Evolutionary conservation across 2,329 filamentous ascomycete genomes (phyloP).

Genomic region (Colletotrichum eleusines): DNA sequence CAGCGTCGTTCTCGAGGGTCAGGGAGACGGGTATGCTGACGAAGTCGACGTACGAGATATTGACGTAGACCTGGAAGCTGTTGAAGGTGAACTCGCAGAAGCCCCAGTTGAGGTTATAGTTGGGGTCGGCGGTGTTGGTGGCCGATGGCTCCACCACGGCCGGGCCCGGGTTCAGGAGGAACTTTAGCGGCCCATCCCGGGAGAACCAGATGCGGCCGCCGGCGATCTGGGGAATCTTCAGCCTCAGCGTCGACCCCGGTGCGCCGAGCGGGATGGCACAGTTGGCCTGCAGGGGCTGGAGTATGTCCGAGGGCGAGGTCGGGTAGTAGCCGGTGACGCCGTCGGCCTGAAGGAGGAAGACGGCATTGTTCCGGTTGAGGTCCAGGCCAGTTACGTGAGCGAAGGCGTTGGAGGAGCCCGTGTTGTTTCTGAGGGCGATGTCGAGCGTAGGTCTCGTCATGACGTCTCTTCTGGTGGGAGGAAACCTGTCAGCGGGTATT

Average conservation of each 20-base stretch:
- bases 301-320: conserved; percentile 63
- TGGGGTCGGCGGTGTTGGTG: conserved; percentile 73
- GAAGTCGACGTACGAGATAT: conserved; percentile 83
- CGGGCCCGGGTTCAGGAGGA: conserved; percentile 78
- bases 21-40: conserved; percentile 74
- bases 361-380: conserved; percentile 67
- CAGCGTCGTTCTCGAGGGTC: conserved; percentile 61
- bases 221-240: conserved; percentile 77
- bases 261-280: conserved; percentile 73
- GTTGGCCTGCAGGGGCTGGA: conserved; percentile 66
- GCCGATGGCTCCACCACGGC: conserved; percentile 81
- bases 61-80: conserved; percentile 70
- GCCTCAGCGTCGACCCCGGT: conserved; percentile 68
- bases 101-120: conserved; percentile 72
- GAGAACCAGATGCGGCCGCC: conserved; percentile 81
- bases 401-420: conserved; percentile 69
- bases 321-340: conserved; percentile 76
- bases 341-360: conserved; percentile 74
- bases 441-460: conserved; percentile 61
- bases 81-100: conserved; percentile 80
- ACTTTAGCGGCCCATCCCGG: conserved; percentile 70
- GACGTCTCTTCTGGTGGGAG: conserved; percentile 18
- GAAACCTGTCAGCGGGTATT: neutral
- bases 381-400: conserved; percentile 79
- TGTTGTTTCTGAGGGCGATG: conserved; percentile 75